A percentile compares a stretch with the other conserved stretches of the same genome.
Evolutionary conservation across 306 rosid genomes (phyloP).

Genomic region (Prinsepia uniflora): DNA sequence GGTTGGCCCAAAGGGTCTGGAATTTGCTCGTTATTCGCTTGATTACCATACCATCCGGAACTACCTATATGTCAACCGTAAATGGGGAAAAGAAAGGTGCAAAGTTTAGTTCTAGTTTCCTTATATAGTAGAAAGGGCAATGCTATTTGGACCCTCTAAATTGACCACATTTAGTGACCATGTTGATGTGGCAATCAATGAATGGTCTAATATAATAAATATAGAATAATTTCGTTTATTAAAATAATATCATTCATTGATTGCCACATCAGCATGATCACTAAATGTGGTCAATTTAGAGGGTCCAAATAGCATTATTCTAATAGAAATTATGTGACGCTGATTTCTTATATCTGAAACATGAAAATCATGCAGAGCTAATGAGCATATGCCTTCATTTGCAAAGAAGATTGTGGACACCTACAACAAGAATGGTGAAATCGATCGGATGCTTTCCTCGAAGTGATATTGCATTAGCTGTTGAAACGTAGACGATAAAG

Average conservation of each 20-base stretch:
- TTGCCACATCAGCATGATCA: no score
- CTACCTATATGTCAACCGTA: conserved; percentile 63
- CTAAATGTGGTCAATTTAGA: no score
- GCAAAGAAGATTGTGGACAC: conserved; percentile 79
- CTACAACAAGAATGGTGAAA: conserved; percentile 87
- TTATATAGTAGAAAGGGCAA: conserved; percentile 1
- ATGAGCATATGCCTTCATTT: conserved; percentile 75
- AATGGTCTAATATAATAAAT: no score
- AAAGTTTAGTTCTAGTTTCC: not conserved
- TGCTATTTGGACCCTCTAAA: no score
- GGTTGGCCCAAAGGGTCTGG: conserved; percentile 93
- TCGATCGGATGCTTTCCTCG: conserved; percentile 58
- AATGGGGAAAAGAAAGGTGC: conserved; percentile 95
- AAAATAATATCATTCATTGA: no score
- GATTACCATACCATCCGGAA: conserved; percentile 96
- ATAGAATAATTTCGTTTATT: no score
- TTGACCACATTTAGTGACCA: no score
- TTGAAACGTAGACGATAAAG: conserved; percentile 2
- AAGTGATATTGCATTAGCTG: conserved; percentile 31
- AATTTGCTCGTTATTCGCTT: conserved; percentile 92
- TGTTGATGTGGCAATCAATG: no score
- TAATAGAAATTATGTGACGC: conserved; percentile 1
- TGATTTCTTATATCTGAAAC: conserved; percentile 17
- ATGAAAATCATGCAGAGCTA: conserved; percentile 76
- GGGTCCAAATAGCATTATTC: no score